Evolutionary conservation across 495 filamentous ascomycete species (phyloP).

Genomic region (Halenospora varia): DNA sequence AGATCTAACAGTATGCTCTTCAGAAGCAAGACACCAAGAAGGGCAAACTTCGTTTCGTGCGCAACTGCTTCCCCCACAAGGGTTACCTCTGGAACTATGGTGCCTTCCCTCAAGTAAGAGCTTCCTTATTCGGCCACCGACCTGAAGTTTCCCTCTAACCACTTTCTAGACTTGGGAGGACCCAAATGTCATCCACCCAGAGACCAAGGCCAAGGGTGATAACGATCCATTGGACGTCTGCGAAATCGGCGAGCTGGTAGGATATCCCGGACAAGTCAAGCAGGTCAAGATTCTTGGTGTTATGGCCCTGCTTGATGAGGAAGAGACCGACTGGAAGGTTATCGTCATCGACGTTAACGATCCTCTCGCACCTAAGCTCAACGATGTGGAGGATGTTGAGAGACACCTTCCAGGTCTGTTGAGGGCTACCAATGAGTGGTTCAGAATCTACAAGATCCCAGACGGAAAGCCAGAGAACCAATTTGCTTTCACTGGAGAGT

Average conservation of each 20-base stretch:
- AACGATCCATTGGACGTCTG: conserved; percentile 99
- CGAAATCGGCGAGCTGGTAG: conserved; percentile 98
- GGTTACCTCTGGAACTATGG: conserved; percentile 99
- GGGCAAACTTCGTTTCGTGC: conserved; percentile 92
- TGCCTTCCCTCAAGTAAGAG: conserved; percentile 88
- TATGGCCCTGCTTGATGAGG: conserved; percentile 98
- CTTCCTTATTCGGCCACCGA: conserved; percentile 1
- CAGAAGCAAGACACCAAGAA: conserved; percentile 86
- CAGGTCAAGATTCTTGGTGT: conserved; percentile 99
- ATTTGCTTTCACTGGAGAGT: conserved; percentile 99
- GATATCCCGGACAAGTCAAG: conserved; percentile 93
- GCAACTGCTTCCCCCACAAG: conserved; percentile 99
- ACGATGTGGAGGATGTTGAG: conserved; percentile 99
- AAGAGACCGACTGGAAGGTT: conserved; percentile 99
- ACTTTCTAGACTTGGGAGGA: conserved; percentile 90
- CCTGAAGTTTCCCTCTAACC: conserved; percentile 19
- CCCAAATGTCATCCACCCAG: conserved; percentile 88
- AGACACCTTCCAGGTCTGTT: conserved; percentile 95
- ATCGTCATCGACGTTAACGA: conserved; percentile 99
- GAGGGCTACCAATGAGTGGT: conserved; percentile 99
- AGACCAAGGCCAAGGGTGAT: conserved; percentile 99
- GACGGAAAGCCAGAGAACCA: conserved; percentile 99
- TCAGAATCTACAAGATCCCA: conserved; percentile 99
- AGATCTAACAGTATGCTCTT: conserved; percentile 25
- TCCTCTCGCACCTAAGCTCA: conserved; percentile 90